Base-by-base conservation (phyloP, 768 basidiomycete species). In the Leccinellum rugosiceps region DNA sequence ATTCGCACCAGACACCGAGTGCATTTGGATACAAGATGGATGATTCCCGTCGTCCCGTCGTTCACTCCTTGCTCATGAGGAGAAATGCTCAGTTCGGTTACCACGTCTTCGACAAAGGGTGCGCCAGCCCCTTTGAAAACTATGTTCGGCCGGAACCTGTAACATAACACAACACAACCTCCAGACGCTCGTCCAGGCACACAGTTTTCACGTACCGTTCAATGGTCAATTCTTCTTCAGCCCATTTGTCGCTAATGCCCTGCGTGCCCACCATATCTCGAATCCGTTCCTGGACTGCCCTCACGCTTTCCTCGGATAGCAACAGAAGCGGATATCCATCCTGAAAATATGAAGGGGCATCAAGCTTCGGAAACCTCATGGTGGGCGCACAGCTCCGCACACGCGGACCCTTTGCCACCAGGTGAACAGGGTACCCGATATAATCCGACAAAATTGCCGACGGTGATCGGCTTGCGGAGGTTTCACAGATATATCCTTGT, bases 101-200 rank as follows among this genome's bases (percentile, higher is more conserved):
- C 84, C 35, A 75, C 68, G 62, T 92, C 90, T 68, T 92, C 90
- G 10, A 82, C 79, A 67, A 89, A 92, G 5, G 89, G 81, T 4
- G 78, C 79, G 2, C 81, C 86, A 2, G 77, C 75, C 17, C 90
- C 90, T 53, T 74, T 74, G 62, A 91, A 68, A 7, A 91, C 80
- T 51, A 92, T 84, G 65, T 92, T 92, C 0, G 90, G 89, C 50
- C 90, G 75, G 74, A 90, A 92, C 64, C 89, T 90, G 62, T 21
- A 53, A 25, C 32, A 47, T 38, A 46, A 47, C 41, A 53, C 14
- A 53, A n/a, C 45, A 52, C 56, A 60, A 56, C 48, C 31, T 52
- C 32, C 46, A 28, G 38, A 6, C 31, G 3, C 53, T 49, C 25
- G 53, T 21, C 43, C 31, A 28, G 26, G 55, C 30, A 55, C 58